Evolutionary conservation across 331 rosid species (phyloP), one percentile per base, ranked within the genome.

Genomic region (Rosa hybrid): DNA sequence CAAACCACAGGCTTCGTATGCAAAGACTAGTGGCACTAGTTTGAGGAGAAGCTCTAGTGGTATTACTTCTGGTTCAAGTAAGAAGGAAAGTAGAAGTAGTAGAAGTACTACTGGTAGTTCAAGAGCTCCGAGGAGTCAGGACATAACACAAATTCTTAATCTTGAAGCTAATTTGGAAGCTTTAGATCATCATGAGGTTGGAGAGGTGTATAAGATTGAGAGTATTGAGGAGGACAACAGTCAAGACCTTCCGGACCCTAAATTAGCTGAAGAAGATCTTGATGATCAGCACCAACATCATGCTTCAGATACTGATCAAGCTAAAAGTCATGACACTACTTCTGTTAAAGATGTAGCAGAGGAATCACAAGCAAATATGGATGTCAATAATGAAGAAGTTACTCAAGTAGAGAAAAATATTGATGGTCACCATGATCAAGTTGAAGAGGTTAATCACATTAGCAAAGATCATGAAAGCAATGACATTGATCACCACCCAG

Each of bases 11-110:
- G 54, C 72, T 21, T 27, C 45, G 0, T 0, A 14, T 65, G 71
- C 68, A 12, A 92, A 78, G 73, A 68, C 12, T 3, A n/a, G 34
- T 72, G 25, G 53, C 25, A n/a, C 42, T 75, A 6, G 34, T 42
- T 70, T 65, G 74, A 89, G 68, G 70, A 89, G 83, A 38, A 76
- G 67, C 69, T 6, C 14, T 0, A 81, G 74, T 39, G 82, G 50
- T 21, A 10, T 68, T 41, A 41, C 30, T 68, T 20, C 42, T 38
- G 39, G 39, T 46, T 59, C 78, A 38, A 56, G 71, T 59, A 90
- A 81, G 86, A 89, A 86, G 84, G 88, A 79, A 30, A n/a, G n/a
- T n/a, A n/a, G n/a, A n/a, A n/a, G n/a, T n/a, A 8, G 48, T 70
- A 25, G 10, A 44, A n/a, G n/a, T 72, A 79, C 59, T 71, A 50